Evolutionary conservation across 2,329 filamentous ascomycete species (phyloP), one percentile per base, ranked within the genome.

Genomic region (Neophaeococcomyces aloes): DNA sequence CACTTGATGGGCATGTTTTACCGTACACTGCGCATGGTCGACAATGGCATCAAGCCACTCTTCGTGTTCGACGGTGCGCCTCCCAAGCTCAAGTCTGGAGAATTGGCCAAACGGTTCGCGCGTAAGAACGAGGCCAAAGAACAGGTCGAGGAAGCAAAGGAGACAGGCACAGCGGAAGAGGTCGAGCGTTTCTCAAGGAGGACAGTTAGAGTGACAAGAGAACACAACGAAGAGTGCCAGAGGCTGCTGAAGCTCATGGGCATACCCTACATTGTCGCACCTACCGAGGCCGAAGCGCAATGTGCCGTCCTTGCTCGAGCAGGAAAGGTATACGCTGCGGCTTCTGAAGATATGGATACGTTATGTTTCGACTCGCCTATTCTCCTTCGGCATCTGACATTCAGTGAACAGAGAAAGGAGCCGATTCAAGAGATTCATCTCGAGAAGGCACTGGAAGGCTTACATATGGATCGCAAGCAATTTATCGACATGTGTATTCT

Each of bases 1-100:
- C 91, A 98, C 63, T 71, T 98, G 13, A 96, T 98, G 88, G 91
- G 91, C 59, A 89, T 98, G 80, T 98, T 98, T 71, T 98, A 98
- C 72, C 88, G 91, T 56, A 98, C 91, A 2, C 75, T 98, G 5
- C 87, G 91, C 56, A 96, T 98, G 69, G 86, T 96, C 58, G 91
- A 98, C 67, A 96, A 95, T 57, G 91, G 91, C 46, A 96, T 98
- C 70, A 98, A 98, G 63, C 91, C 91, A 1, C 76, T 98, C 54
- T 98, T 94, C 64, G 89, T 98, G 46, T 98, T 98, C 62, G 91
- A 98, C 57, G 91, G 91, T 46, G 87, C 88, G 7, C 91, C 91
- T 14, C 91, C 91, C 1, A 96, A 95, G 64, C 80, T 98, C 61
- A 98, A 98, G 69, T 94, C 87, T 0, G 91, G 91, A 51, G 91